phyloP scores from a whole-genome alignment of 306 rosid species.

The Dicorynia guianensis region DNA sequence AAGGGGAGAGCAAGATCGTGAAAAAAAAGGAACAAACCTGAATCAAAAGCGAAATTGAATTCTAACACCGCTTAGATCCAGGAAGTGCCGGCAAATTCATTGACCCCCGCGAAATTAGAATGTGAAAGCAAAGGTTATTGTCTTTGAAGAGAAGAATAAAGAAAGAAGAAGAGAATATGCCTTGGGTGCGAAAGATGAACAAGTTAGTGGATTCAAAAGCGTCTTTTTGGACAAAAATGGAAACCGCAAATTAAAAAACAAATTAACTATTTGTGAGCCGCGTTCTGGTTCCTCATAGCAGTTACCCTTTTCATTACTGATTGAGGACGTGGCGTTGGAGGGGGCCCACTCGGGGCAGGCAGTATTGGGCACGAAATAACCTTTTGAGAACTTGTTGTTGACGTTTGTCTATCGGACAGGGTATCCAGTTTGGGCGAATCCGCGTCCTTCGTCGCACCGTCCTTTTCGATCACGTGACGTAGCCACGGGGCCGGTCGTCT shows the following conservation, averaged over 20 bases:
- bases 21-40: constrained; percentile 5
- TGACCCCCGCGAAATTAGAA: constrained; percentile 19
- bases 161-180: constrained; percentile 53
- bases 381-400: background rate
- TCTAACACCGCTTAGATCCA: constrained; percentile 35
- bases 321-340: background rate
- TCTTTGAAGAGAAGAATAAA: background rate
- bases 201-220: constrained; percentile 45
- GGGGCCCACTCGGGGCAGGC: background rate
- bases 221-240: constrained; percentile 42
- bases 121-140: background rate
- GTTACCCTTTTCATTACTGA: background rate
- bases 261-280: background rate
- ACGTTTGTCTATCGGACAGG: constrained; percentile 1
- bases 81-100: constrained; percentile 24
- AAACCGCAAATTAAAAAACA: background rate
- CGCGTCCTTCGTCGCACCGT: background rate
- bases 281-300: background rate
- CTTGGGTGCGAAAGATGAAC: constrained; percentile 44
- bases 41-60: background rate
- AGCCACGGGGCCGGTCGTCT: background rate
- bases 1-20: background rate
- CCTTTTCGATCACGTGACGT: background rate
- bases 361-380: background rate
- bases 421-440: background rate